Percentiles rank a stretch among this genome's conserved stretches.
phyloP scores from a whole-genome alignment of 371 early-diverging fungal genomes.

The Capniomyces stellatus region DNA sequence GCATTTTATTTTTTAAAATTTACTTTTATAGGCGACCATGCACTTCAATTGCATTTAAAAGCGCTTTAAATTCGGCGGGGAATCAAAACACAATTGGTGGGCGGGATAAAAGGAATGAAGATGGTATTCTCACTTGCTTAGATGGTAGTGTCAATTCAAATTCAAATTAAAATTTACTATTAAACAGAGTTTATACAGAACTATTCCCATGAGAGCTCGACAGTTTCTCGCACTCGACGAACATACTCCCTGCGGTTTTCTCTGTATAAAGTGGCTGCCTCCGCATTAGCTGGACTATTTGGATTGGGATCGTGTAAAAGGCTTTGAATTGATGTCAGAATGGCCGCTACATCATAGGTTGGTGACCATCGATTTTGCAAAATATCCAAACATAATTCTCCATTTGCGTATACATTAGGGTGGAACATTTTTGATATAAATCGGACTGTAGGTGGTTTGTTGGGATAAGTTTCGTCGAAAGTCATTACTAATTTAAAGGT shows the following conservation, averaged over 20 bases:
- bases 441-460: slow-evolving; percentile 94
- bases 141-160: too few relatives aligned
- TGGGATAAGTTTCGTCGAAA: slow-evolving; percentile 97
- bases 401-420: slow-evolving; percentile 97
- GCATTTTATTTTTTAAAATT: too few relatives aligned
- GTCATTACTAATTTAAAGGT: slow-evolving; percentile 91
- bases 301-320: slow-evolving; percentile 98
- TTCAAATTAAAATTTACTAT: too few relatives aligned
- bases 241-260: slow-evolving; percentile 90
- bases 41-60: too few relatives aligned
- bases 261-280: slow-evolving; percentile 88
- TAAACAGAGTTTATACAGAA: too few relatives aligned
- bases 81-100: too few relatives aligned
- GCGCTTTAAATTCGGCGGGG: too few relatives aligned
- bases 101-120: too few relatives aligned
- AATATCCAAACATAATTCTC: slow-evolving; percentile 97
- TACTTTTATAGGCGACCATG: too few relatives aligned
- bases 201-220: slow-evolving; percentile 79
- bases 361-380: slow-evolving; percentile 97
- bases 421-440: slow-evolving; percentile 98
- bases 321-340: slow-evolving; percentile 92
- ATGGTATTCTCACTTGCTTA: too few relatives aligned
- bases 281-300: slow-evolving; percentile 94
- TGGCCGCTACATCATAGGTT: slow-evolving; percentile 91
- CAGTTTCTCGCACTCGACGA: slow-evolving; percentile 80